Evolutionary conservation across 2,329 filamentous ascomycete genomes (phyloP).

Genomic region (Clarireedia monteithiana): DNA sequence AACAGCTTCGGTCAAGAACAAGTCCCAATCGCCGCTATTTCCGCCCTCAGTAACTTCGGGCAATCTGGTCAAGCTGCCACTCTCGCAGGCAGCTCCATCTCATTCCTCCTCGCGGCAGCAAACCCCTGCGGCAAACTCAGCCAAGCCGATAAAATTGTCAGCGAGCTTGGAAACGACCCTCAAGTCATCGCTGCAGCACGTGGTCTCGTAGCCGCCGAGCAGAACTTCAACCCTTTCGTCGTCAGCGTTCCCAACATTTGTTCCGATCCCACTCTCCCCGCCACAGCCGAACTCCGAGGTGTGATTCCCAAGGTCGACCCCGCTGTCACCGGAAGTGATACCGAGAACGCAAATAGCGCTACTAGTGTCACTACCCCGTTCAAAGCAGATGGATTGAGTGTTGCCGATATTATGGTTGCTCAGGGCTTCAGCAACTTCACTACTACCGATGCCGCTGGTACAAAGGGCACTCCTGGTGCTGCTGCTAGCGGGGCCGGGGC

Average conservation of each 20-base stretch:
- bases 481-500: neutral
- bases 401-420: constrained; percentile 54
- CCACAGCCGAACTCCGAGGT: constrained; percentile 52
- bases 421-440: constrained; percentile 59
- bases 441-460: constrained; percentile 30
- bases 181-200: constrained; percentile 54
- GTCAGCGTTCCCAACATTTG: constrained; percentile 55
- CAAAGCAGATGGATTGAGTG: constrained; percentile 51
- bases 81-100: constrained; percentile 53
- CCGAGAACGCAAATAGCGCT: constrained; percentile 52
- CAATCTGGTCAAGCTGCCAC: constrained; percentile 53
- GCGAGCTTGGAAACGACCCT: constrained; percentile 50
- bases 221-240: constrained; percentile 65
- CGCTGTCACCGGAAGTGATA: constrained; percentile 46
- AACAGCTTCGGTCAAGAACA: constrained; percentile 56
- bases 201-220: constrained; percentile 58
- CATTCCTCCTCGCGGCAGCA: constrained; percentile 54
- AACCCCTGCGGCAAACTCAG: constrained; percentile 59
- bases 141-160: constrained; percentile 57
- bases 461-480: constrained; percentile 27
- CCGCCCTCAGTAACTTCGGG: constrained; percentile 46
- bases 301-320: constrained; percentile 63
- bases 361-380: constrained; percentile 47
- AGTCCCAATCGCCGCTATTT: constrained; percentile 43
- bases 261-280: constrained; percentile 53